Base-by-base conservation (phyloP, 192 early-diverging fungal species). In the Coemansia sp. region DNA sequence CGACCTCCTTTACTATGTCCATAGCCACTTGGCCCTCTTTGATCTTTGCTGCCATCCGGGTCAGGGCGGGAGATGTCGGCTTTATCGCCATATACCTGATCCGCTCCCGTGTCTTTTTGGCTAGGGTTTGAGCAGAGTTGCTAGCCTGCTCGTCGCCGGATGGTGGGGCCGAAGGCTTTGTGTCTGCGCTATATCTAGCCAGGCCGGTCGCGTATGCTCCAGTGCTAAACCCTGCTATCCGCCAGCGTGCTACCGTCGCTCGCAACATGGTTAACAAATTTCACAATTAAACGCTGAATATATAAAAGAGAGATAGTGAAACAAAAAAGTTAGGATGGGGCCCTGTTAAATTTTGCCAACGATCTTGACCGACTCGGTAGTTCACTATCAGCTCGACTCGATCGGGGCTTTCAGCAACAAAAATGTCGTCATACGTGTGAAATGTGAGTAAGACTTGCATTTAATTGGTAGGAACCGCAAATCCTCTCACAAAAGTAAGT, bases 61-160 rank as follows among this genome's bases (percentile, higher is more conserved):
- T 19, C 9, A 83, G 54, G 3, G 75, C 80, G 29, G 67, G 66
- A 24, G 80, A 74, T 34, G 45, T 44, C 13, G 72, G 68, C 31
- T 59, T 60, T 21, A 78, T 53, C 1, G 50, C 67, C 59, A 78
- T 59, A 8, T 54, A 36, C 36, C 54, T 61, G 9, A 62, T 61
- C 6, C 34, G 57, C 41, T 48, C 17, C 36, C 59, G 36, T 21
- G 33, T 19, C 62, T 54, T 24, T 40, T 66, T 65, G 24, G 24
- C 24, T 27, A 27, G 24, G 24, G 19, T n/a, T 11, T 29, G 27
- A 21, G 63, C 1, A 19, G 17, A 9, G 16, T 36, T 17, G 16
- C 35, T 24, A 17, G 6, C 16, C 54, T 16, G 54, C 10, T 33
- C 24, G 24, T 27, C 24, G 24, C 24, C 24, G 24, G 24, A 27